Conservation (phyloP, 2,329 filamentous ascomycete species). For the Arachnopeziza araneosa region DNA sequence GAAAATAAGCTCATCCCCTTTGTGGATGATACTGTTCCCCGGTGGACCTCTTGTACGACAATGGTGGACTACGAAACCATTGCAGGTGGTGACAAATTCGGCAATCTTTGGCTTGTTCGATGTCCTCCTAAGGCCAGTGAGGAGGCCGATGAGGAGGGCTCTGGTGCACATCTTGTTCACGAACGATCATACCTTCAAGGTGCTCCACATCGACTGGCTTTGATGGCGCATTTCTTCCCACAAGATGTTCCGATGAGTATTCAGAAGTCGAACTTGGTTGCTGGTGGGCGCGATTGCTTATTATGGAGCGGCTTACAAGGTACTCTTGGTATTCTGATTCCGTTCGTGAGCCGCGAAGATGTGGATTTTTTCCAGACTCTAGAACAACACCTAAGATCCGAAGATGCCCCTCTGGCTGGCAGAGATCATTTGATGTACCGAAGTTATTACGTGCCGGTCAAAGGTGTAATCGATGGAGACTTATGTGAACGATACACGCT, state of each 20-base stretch:
- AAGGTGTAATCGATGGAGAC: constrained; percentile 95
- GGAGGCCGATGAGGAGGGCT: constrained; percentile 87
- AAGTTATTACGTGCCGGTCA: constrained; percentile 92
- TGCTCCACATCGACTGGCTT: constrained; percentile 73
- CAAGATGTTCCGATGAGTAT: constrained; percentile 91
- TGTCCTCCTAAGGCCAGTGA: constrained; percentile 81
- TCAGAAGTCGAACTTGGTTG: constrained; percentile 81
- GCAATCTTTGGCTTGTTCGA: constrained; percentile 89
- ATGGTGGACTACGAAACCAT: constrained; percentile 98
- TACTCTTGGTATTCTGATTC: constrained; percentile 87
- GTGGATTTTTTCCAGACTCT: constrained; percentile 96
- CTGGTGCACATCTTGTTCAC: constrained; percentile 85
- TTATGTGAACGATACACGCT: constrained; percentile 87
- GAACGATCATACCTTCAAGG: constrained; percentile 87
- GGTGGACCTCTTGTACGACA: constrained; percentile 84
- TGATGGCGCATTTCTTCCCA: constrained; percentile 84
- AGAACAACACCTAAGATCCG: constrained; percentile 78
- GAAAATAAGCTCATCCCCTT: constrained; percentile 93
- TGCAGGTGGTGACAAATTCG: constrained; percentile 95
- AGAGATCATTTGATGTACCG: constrained; percentile 94
- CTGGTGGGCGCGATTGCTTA: constrained; percentile 85
- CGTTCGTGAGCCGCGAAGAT: constrained; percentile 86
- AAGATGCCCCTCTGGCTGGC: constrained; percentile 83
- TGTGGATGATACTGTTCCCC: constrained; percentile 79
- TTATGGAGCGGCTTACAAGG: constrained; percentile 94